phyloP scores from a whole-genome alignment of 2,329 filamentous ascomycete species.

The Rugonectria rugulosa region DNA sequence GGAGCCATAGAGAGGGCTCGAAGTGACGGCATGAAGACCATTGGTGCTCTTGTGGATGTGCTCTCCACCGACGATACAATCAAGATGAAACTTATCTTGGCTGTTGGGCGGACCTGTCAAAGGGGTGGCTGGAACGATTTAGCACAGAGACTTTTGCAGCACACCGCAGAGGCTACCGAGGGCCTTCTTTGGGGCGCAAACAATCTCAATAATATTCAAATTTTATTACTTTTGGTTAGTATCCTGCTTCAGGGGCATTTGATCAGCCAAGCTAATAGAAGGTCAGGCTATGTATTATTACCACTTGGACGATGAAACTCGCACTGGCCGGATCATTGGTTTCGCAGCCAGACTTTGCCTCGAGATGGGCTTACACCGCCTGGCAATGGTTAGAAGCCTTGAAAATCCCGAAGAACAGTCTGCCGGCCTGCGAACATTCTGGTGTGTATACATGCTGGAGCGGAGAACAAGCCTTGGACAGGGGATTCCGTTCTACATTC shows the following conservation, averaged over 20 bases:
- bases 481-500: constrained; percentile 10
- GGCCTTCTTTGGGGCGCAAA: constrained; percentile 9
- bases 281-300: constrained; percentile 10
- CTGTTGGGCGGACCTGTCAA: constrained; percentile 8
- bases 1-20: neutral
- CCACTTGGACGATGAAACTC: constrained; percentile 12
- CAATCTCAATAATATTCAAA: neutral
- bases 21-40: neutral
- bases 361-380: constrained; percentile 12
- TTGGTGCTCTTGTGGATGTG: neutral
- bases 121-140: constrained; percentile 4
- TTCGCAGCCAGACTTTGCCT: constrained; percentile 16
- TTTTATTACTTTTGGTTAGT: constrained; percentile 8
- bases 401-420: neutral
- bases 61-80: constrained; percentile 12
- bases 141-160: constrained; percentile 5
- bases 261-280: neutral
- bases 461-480: constrained; percentile 13
- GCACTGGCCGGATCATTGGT: constrained; percentile 5
- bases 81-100: constrained; percentile 10
- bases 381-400: neutral
- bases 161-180: constrained; percentile 6
- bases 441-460: constrained; percentile 12
- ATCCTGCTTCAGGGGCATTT: too few relatives aligned
- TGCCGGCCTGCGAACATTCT: constrained; percentile 2